Evolutionary conservation across 768 basidiomycete species (phyloP), one percentile per base, ranked within the genome.

Genomic region (Calvatia gigantea): DNA sequence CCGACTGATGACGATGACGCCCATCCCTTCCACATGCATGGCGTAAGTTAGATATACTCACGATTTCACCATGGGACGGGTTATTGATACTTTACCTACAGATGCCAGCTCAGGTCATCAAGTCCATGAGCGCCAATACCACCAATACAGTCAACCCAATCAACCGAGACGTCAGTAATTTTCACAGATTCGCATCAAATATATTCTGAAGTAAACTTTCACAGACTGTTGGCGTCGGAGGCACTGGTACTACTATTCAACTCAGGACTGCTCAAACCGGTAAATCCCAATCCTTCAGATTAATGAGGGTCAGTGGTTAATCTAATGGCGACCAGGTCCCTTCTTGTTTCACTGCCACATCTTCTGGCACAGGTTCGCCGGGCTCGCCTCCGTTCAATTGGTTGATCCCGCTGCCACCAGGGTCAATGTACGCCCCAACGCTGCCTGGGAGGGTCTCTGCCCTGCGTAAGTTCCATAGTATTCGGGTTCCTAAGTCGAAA

Each of bases 61-160:
- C n/a, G 44, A 28, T 42, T 11, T 21, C n/a, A 19, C 19, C 27
- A 2, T 8, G 38, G 21, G 38, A 6, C 14, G 25, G 7, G 17
- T 1, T 25, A 14, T 6, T 31, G 33, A 6, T 33, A 29, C 25
- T 52, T 17, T 44, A 23, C 50, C 51, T 14, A 33, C 39, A 75
- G 70, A 73, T n/a, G 68, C 43, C 58, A 73, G 28, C 77, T 75
- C 64, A 70, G 65, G 59, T 68, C 77, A 63, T 78, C 53, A 74
- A 77, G 59, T 71, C 62, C 43, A 72, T 70, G 51, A 57, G 60
- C 15, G 61, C 70, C 27, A 61, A 64, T 9, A 43, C 28, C 32
- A 64, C 67, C 25, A 74, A 74, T 59, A 67, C 70, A 2, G 75
- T 76, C 37, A 77, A 87, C 66, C 86, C 86, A 11, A 61, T 65